phyloP scores from a whole-genome alignment of 2,329 filamentous ascomycete species.

The Monilinia fructigena region DNA sequence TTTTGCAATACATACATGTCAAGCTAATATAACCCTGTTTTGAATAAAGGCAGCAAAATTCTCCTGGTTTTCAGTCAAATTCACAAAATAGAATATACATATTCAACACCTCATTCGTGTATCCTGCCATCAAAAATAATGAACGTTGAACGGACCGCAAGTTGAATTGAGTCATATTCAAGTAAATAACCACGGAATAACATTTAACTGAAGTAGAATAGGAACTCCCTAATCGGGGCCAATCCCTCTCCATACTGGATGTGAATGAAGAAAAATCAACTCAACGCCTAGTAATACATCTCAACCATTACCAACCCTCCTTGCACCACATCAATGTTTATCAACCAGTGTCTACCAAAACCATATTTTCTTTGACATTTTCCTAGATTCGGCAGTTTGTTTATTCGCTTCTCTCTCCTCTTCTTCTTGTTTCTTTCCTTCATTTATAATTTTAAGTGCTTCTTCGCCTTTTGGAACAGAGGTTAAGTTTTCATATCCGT shows the following conservation, averaged over 20 bases:
- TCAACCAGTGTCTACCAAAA: slow-evolving; percentile 28
- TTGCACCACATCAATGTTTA: neutral
- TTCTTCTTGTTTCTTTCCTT: slow-evolving; percentile 22
- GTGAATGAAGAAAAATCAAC: neutral
- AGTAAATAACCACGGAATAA: neutral
- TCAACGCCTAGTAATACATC: neutral
- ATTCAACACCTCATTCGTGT: neutral
- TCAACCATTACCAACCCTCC: neutral
- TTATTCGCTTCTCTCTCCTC: slow-evolving; percentile 12
- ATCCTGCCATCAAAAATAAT: neutral
- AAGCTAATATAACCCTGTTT: neutral
- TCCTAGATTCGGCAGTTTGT: slow-evolving; percentile 14
- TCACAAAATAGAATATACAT: neutral
- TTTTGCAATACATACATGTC: neutral
- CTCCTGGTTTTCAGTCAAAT: neutral
- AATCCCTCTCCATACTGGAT: neutral
- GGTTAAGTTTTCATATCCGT: slow-evolving; percentile 81
- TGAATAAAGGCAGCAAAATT: neutral
- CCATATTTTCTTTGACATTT: slow-evolving; percentile 26
- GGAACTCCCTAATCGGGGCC: neutral
- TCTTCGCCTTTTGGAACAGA: slow-evolving; percentile 74
- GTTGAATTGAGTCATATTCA: slow-evolving; percentile 6
- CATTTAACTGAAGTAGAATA: neutral
- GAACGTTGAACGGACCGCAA: neutral
- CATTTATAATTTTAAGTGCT: slow-evolving; percentile 60